Evolutionary conservation across 305 asterid genomes (phyloP), one percentile per base, ranked within the genome.

Genomic region (Striga hermonthica): DNA sequence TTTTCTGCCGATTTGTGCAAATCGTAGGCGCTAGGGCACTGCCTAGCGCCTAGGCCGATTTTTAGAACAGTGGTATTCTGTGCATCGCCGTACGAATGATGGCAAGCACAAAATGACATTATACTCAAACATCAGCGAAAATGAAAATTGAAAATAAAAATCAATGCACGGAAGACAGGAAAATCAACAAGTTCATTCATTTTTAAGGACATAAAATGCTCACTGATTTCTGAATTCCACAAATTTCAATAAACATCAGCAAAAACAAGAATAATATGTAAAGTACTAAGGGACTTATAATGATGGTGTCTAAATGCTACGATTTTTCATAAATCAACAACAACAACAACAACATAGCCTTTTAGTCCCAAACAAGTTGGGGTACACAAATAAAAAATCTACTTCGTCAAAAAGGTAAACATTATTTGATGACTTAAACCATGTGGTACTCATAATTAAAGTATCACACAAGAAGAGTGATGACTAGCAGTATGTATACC

Each of bases 91-190:
- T 28, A n/a, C 31, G 16, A 31, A 67, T 45, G 41, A 37, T 6
- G 22, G 38, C 9, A 14, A 52, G 12, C 4, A 43, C 36, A 14
- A 53, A 54, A 54, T 54, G 8, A 15, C 39, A 10, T 10, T 38
- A 58, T 35, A 44, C 39, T 34, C 62, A 57, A 58, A 3, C 40
- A 68, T 38, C 65, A 68, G 8, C 15, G 8, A 0, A 12, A 57
- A 57, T 6, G 37, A 41, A 53, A 28, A 16, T 16, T n/a, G n/a
- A n/a, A n/a, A 57, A 57, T 6, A 49, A 41, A 53, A 28, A 16
- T 16, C 36, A 16, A 50, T 52, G 31, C n/a, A 12, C 48, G 7
- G n/a, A 6, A 50, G 58, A 15, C 35, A 7, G 15, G 58, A 52
- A 52, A 52, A 6, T 34, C 35, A 14, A 22, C 14, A 50, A 4